A percentile compares a stretch with the other conserved stretches of the same genome.
Evolutionary conservation across 78 protist genomes (phyloP).

Genomic region (Pigoraptor vietnamica): DNA sequence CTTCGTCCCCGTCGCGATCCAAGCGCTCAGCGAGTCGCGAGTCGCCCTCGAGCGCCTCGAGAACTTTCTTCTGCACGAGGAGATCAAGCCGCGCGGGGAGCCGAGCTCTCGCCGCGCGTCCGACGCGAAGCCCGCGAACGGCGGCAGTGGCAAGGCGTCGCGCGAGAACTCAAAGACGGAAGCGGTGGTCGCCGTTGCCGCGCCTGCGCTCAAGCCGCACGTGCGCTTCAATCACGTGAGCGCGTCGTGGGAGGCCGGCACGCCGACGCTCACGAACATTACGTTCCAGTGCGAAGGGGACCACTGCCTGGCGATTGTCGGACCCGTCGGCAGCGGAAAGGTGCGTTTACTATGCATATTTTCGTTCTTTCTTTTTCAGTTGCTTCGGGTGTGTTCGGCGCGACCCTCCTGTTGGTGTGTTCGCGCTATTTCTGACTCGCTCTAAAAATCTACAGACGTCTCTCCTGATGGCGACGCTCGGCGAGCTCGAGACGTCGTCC

Average conservation of each 20-base stretch:
- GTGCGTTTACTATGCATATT: too few relatives aligned
- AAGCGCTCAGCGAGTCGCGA: neutral
- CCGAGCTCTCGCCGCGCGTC: too few relatives aligned
- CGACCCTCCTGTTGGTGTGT: too few relatives aligned
- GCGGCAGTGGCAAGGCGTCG: neutral
- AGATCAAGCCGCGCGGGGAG: too few relatives aligned
- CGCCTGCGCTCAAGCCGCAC: neutral
- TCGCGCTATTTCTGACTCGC: too few relatives aligned
- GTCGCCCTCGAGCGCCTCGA: neutral
- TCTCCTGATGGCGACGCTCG: slow-evolving; percentile 38
- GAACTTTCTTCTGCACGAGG: neutral
- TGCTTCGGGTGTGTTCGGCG: too few relatives aligned
- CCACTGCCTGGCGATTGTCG: slow-evolving; percentile 23
- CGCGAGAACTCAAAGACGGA: neutral
- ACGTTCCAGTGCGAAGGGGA: neutral
- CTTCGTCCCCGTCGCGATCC: slow-evolving; percentile 5
- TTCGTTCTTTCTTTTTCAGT: too few relatives aligned
- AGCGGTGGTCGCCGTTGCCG: neutral
- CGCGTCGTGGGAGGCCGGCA: neutral
- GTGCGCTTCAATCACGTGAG: neutral
- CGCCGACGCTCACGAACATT: too few relatives aligned
- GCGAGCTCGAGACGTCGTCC: neutral
- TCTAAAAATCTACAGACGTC: too few relatives aligned
- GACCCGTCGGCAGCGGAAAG: slow-evolving; percentile 36
- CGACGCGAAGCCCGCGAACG: neutral